Evolutionary conservation across 768 basidiomycete genomes (phyloP).

Genomic region (Dendrothele bispora): DNA sequence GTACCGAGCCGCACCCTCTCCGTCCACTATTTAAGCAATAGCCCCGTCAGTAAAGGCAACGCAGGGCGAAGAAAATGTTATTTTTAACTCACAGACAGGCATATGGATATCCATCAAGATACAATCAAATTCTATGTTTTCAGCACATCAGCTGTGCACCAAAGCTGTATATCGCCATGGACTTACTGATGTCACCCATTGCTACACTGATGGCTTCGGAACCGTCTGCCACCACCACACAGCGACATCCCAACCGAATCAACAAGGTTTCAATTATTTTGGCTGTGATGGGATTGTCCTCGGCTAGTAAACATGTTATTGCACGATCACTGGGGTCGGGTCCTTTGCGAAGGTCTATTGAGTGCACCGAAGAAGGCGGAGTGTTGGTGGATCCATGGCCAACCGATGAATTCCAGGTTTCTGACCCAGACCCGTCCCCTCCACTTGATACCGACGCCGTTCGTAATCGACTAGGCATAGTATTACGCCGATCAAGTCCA

Average conservation of each 20-base stretch:
- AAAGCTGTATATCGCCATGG: slow-evolving; percentile 5
- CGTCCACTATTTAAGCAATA: slow-evolving; percentile 62
- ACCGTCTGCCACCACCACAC: slow-evolving; percentile 93
- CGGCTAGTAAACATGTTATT: slow-evolving; percentile 93
- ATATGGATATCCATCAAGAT: slow-evolving; percentile 96
- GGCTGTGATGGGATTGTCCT: slow-evolving; percentile 97
- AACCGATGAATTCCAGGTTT: slow-evolving; percentile 63
- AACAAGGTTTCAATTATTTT: slow-evolving; percentile 97
- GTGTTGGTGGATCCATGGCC: slow-evolving; percentile 59
- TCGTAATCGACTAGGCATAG: slow-evolving; percentile 85
- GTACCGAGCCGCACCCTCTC: slow-evolving; percentile 94
- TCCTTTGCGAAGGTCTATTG: slow-evolving; percentile 74
- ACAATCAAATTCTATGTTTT: slow-evolving; percentile 89
- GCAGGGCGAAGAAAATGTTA: not conserved
- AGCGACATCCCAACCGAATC: slow-evolving; percentile 91
- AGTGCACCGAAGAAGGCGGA: slow-evolving; percentile 83
- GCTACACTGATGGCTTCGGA: slow-evolving; percentile 97
- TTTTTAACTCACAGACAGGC: slow-evolving; percentile 86
- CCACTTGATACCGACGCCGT: slow-evolving; percentile 84
- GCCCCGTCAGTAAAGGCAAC: slow-evolving; percentile 8
- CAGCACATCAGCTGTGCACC: slow-evolving; percentile 24
- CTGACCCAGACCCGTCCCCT: slow-evolving; percentile 78
- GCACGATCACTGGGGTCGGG: slow-evolving; percentile 82
- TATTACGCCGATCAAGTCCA: slow-evolving; percentile 70
- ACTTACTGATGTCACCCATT: slow-evolving; percentile 95